Percentiles rank a stretch among this genome's conserved stretches.
Conservation (phyloP, 2,329 filamentous ascomycete species). For the Fusarium temperatum region DNA sequence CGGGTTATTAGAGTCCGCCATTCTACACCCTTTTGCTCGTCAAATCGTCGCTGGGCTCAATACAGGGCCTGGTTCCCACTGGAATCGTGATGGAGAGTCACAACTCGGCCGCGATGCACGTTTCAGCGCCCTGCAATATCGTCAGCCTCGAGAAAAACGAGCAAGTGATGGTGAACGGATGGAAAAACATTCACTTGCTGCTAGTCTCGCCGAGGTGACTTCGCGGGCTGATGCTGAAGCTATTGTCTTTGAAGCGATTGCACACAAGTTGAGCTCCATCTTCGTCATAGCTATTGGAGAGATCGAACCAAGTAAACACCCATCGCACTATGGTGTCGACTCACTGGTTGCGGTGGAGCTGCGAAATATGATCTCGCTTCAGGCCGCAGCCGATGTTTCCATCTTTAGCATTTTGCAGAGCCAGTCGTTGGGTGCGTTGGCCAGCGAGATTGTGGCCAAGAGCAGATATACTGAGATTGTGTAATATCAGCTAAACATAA, state of each 20-base stretch:
- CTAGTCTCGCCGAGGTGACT: neutral
- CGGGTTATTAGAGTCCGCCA: neutral
- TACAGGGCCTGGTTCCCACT: neutral
- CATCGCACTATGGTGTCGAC: neutral
- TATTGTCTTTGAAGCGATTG: neutral
- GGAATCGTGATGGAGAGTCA: neutral
- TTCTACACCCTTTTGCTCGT: neutral
- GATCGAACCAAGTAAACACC: neutral
- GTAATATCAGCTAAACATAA: neutral
- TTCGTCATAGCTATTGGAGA: neutral
- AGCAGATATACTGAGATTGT: neutral
- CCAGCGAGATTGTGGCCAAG: neutral
- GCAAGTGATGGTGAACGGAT: neutral
- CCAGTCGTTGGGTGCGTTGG: neutral
- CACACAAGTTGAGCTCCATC: neutral
- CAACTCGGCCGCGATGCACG: neutral
- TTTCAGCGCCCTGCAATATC: neutral
- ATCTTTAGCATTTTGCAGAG: neutral
- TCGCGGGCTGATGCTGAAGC: neutral
- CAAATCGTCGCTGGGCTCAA: neutral
- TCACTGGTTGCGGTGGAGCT: neutral
- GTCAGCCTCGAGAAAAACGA: neutral
- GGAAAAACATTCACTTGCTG: neutral
- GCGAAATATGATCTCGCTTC: neutral
- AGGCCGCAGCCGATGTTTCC: neutral